phyloP scores from a whole-genome alignment of 768 basidiomycete species.

The Amanita molliuscula region DNA sequence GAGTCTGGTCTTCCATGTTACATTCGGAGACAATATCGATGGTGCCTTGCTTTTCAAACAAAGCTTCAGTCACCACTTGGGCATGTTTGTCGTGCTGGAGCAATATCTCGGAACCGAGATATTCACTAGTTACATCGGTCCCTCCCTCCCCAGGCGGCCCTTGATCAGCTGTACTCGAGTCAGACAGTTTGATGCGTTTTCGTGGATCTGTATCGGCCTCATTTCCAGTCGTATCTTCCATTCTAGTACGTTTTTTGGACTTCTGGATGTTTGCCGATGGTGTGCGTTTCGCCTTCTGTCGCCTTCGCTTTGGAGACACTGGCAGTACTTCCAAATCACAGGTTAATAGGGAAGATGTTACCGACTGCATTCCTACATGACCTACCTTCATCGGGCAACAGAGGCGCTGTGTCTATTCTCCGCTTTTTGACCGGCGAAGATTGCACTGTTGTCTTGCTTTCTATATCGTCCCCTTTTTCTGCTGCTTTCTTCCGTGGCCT shows the following conservation, averaged over 20 bases:
- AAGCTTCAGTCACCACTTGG: neutral
- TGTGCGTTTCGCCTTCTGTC: neutral
- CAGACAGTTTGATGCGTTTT: neutral
- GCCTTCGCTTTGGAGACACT: neutral
- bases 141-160: neutral
- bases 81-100: neutral
- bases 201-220: neutral
- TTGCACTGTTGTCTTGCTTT: constrained; percentile 9
- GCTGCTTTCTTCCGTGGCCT: constrained; percentile 26
- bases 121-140: neutral
- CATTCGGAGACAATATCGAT: neutral
- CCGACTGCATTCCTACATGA: too few species aligned
- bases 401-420: neutral
- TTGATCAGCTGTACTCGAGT: neutral
- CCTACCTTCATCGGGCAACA: too few species aligned
- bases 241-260: constrained; percentile 1
- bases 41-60: neutral
- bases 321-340: neutral
- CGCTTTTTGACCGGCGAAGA: neutral
- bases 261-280: neutral
- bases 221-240: neutral
- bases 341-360: neutral
- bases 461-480: constrained; percentile 13
- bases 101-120: neutral
- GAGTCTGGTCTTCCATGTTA: neutral